Conservation (phyloP, 164 flowering plant species). For the Saururus chinensis region DNA sequence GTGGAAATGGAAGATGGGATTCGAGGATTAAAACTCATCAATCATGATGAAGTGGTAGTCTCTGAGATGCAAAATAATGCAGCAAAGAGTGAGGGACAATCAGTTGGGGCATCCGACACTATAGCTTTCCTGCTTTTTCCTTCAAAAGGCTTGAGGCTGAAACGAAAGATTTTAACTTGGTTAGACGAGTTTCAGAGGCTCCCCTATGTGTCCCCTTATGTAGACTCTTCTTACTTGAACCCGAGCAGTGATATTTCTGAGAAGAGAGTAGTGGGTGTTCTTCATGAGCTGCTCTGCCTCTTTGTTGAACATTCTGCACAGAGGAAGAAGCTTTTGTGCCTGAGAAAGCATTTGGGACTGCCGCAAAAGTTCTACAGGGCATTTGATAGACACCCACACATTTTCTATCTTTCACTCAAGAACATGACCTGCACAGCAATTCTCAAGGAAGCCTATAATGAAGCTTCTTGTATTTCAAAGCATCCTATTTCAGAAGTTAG, state of each 20-base stretch:
- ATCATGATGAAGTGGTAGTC: slow-evolving; percentile 23
- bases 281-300: slow-evolving; percentile 73
- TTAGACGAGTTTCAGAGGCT: slow-evolving; percentile 59
- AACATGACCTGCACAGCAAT: slow-evolving; percentile 81
- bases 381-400: slow-evolving; percentile 75
- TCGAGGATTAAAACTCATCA: slow-evolving; percentile 35
- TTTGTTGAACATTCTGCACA: slow-evolving; percentile 73
- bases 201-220: slow-evolving; percentile 79
- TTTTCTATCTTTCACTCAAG: no score
- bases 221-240: slow-evolving; percentile 43
- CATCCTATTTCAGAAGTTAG: slow-evolving; percentile 70
- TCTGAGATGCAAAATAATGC: slow-evolving; percentile 54
- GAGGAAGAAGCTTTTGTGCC: slow-evolving; percentile 60
- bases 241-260: slow-evolving; percentile 60
- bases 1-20: slow-evolving; percentile 66
- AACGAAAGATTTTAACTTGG: slow-evolving; percentile 63
- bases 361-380: slow-evolving; percentile 80
- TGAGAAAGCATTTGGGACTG: slow-evolving; percentile 53
- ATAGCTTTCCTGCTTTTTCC: slow-evolving; percentile 51
- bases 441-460: slow-evolving; percentile 64
- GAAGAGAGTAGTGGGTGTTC: slow-evolving; percentile 71
- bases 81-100: slow-evolving; percentile 25
- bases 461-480: slow-evolving; percentile 29
- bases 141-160: slow-evolving; percentile 70
- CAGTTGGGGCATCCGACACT: slow-evolving; percentile 23